These are phyloP conservation scores for Citrullus mucosospermus DNA, from an alignment of 306 rosid genomes.

Conservation along the genomic window DNA sequence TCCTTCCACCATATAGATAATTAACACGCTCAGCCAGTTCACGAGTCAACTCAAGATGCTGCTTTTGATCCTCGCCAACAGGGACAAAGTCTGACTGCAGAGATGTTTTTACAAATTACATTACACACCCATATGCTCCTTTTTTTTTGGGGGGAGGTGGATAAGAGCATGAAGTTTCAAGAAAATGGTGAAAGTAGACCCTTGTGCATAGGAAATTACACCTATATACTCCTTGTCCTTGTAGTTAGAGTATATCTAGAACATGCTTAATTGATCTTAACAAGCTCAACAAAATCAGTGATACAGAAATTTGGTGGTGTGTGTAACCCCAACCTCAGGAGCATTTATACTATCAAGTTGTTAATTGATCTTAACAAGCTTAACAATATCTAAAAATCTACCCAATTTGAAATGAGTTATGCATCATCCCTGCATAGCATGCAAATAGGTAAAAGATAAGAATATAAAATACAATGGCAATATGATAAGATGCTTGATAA, in stretches of 20 bases:
- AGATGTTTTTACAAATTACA: slow-evolving; percentile 14
- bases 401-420: background rate
- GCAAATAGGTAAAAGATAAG: background rate
- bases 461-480: background rate
- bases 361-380: background rate
- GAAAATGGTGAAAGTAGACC: background rate
- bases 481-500: background rate
- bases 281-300: background rate
- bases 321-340: too few species aligned
- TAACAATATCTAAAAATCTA: background rate
- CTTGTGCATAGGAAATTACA: background rate
- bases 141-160: background rate
- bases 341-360: too few species aligned
- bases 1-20: slow-evolving; percentile 83
- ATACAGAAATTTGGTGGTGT: too few species aligned
- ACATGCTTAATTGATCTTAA: background rate
- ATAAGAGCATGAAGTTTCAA: background rate
- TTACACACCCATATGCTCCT: background rate
- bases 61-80: slow-evolving; percentile 98
- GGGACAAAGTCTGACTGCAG: slow-evolving; percentile 90
- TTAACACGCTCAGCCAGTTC: slow-evolving; percentile 87
- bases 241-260: background rate
- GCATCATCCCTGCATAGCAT: background rate
- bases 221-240: slow-evolving; percentile 1
- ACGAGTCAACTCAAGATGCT: slow-evolving; percentile 92